phyloP scores from a whole-genome alignment of 208 protist genomes.

The Vickermania ingenoplastis region DNA sequence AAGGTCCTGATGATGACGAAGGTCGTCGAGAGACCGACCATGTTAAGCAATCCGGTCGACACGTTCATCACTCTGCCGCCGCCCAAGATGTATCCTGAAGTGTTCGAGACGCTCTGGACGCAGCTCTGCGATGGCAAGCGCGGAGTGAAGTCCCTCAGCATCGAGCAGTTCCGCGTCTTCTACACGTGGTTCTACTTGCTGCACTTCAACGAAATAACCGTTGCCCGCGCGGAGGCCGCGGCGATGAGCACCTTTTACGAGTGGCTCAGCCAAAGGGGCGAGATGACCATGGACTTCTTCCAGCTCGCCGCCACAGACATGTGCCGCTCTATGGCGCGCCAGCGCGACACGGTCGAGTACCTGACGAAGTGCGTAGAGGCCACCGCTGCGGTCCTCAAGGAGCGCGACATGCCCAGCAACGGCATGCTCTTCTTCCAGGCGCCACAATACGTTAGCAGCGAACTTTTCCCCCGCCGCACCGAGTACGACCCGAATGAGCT shows the following conservation, averaged over 20 bases:
- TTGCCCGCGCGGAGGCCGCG: slow-evolving; percentile 29
- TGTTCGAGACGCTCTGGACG: slow-evolving; percentile 50
- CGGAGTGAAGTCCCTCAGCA: slow-evolving; percentile 2
- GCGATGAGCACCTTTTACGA: slow-evolving; percentile 39
- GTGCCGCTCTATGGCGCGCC: slow-evolving; percentile 33
- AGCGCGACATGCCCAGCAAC: not conserved
- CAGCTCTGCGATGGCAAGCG: slow-evolving; percentile 6
- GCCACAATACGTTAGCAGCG: slow-evolving; percentile 10
- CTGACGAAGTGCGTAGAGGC: slow-evolving; percentile 28
- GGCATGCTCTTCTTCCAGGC: slow-evolving; percentile 25
- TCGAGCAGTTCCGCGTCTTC: slow-evolving; percentile 54
- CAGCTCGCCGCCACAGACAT: slow-evolving; percentile 39
- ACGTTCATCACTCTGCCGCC: slow-evolving; percentile 37
- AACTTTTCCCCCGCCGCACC: slow-evolving; percentile 13
- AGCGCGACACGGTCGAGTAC: slow-evolving; percentile 32
- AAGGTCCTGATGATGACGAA: slow-evolving; percentile 37
- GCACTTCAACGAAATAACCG: slow-evolving; percentile 54
- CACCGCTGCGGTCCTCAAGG: slow-evolving; percentile 13
- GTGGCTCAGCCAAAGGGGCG: slow-evolving; percentile 28
- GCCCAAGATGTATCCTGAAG: slow-evolving; percentile 22
- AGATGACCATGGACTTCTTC: slow-evolving; percentile 38
- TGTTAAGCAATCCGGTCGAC: slow-evolving; percentile 28
- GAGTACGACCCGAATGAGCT: slow-evolving; percentile 42
- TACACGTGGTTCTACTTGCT: slow-evolving; percentile 63
- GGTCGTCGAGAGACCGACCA: slow-evolving; percentile 18